These are phyloP conservation scores for Hypomyces rosellus DNA, from an alignment of 2,329 filamentous ascomycete genomes.

Conservation along the genomic window DNA sequence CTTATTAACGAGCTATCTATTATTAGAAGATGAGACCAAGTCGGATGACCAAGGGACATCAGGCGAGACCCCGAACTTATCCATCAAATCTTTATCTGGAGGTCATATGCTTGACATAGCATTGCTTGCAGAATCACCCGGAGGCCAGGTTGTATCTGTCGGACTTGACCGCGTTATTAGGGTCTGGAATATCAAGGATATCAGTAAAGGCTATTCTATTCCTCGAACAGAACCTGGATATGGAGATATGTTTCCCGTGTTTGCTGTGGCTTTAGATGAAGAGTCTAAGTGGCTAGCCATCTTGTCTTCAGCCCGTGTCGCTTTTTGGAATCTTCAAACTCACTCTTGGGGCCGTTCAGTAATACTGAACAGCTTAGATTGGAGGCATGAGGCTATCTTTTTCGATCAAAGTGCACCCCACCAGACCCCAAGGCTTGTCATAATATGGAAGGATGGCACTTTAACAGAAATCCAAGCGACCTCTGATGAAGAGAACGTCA, in stretches of 20 bases:
- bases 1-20: slow-evolving; percentile 65
- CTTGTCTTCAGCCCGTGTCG: slow-evolving; percentile 51
- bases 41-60: slow-evolving; percentile 40
- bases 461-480: slow-evolving; percentile 48
- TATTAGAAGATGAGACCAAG: slow-evolving; percentile 56
- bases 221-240: slow-evolving; percentile 34
- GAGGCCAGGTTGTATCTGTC: slow-evolving; percentile 61
- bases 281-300: slow-evolving; percentile 61
- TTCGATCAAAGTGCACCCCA: slow-evolving; percentile 43
- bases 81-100: slow-evolving; percentile 52
- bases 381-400: slow-evolving; percentile 57
- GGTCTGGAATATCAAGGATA: slow-evolving; percentile 55
- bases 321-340: slow-evolving; percentile 57
- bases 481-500: slow-evolving; percentile 32
- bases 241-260: slow-evolving; percentile 49
- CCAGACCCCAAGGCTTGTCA: slow-evolving; percentile 43
- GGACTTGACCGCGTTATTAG: slow-evolving; percentile 64
- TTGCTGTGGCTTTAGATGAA: slow-evolving; percentile 59
- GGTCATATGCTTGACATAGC: slow-evolving; percentile 66
- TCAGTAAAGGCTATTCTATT: slow-evolving; percentile 35
- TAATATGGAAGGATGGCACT: slow-evolving; percentile 59
- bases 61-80: slow-evolving; percentile 45
- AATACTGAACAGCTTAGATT: slow-evolving; percentile 43
- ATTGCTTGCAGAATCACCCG: slow-evolving; percentile 54
- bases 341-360: slow-evolving; percentile 51